Conservation (phyloP, 345 rosid species). For the Schrenkiella parvula region DNA sequence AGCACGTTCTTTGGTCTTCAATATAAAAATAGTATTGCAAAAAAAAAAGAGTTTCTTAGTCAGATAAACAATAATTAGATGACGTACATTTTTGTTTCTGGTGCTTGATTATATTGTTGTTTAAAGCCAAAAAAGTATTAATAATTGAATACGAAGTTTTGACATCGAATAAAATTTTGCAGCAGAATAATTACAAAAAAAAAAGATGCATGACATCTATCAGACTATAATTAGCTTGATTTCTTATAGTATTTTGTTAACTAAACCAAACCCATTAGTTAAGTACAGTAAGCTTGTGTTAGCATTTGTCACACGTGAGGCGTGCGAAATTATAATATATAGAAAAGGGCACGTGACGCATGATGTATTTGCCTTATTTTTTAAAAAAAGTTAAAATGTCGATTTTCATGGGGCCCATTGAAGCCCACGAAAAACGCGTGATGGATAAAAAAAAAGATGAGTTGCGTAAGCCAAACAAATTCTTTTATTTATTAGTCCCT, state of each 20-base stretch:
- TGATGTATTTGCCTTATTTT: neutral
- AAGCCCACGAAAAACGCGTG: constrained; percentile 38
- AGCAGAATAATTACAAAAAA: neutral
- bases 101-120: neutral
- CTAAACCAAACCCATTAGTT: neutral
- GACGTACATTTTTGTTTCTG: neutral
- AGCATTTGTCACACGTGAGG: constrained; percentile 24
- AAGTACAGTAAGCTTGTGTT: neutral
- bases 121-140: neutral
- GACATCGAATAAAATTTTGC: neutral
- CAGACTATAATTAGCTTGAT: neutral
- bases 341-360: constrained; percentile 25
- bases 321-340: neutral
- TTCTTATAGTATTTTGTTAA: neutral
- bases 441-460: constrained; percentile 2
- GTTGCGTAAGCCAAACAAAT: constrained; percentile 14
- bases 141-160: neutral
- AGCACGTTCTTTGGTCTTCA: constrained; percentile 21
- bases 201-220: neutral
- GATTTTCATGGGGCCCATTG: constrained; percentile 11
- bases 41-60: neutral
- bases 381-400: constrained; percentile 10
- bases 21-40: neutral
- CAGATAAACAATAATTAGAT: neutral
- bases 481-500: constrained; percentile 7